Evolutionary conservation across 73 alveolate species (phyloP).

Genomic region (Uronychia binucleata): DNA sequence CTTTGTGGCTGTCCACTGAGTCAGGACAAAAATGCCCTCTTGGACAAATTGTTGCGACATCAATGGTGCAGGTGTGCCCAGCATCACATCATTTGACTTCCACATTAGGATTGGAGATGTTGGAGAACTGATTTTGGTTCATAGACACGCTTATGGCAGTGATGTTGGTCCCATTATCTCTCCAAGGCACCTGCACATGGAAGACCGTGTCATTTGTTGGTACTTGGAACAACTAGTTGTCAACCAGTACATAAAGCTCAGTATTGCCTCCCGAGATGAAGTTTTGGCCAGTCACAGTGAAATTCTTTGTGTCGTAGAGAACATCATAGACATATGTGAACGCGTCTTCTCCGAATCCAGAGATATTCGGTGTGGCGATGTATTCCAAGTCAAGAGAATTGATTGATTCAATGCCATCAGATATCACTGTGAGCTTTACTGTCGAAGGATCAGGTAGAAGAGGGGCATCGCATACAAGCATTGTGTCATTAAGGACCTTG

Average conservation of each 20-base stretch:
- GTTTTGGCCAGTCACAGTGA: conserved; percentile 10
- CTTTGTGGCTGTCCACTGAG: neutral
- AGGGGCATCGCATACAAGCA: conserved; percentile 23
- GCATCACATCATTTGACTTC: conserved; percentile 46
- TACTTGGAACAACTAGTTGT: neutral
- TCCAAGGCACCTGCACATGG: conserved; percentile 20
- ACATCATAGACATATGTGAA: conserved; percentile 5
- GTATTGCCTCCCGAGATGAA: conserved; percentile 1
- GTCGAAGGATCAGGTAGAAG: neutral
- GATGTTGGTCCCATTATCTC: conserved; percentile 22
- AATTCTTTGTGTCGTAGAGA: neutral
- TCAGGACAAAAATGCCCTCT: conserved; percentile 70
- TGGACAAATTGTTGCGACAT: conserved; percentile 55
- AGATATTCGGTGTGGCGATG: conserved; percentile 15
- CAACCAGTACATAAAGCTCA: conserved; percentile 19
- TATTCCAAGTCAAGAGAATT: conserved; percentile 1
- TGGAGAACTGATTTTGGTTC: conserved; percentile 4
- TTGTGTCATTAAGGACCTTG: neutral
- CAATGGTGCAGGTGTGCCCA: conserved; percentile 61
- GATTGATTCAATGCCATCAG: conserved; percentile 6
- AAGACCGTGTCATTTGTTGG: conserved; percentile 8
- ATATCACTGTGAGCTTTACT: conserved; percentile 7
- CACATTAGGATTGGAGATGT: conserved; percentile 4
- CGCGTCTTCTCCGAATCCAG: neutral
- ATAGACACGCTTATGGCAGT: conserved; percentile 22